Evolutionary conservation across 106 monocot genomes (phyloP), one percentile per base, ranked within the genome.

Genomic region (Posidonia australis): DNA sequence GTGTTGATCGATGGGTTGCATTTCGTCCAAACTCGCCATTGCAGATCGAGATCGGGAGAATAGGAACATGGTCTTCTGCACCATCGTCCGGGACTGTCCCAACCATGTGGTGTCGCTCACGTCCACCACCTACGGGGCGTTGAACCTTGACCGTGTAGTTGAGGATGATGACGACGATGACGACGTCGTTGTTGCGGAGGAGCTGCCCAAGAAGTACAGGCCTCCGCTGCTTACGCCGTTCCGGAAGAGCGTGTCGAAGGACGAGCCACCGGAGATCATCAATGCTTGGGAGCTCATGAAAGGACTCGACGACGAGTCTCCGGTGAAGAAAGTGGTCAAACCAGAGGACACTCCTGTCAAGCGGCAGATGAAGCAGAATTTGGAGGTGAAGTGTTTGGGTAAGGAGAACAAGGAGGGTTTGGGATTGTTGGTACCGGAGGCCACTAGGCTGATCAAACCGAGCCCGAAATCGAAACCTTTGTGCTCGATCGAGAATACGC

Each of bases 71-170:
- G 24, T 54, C 22, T 2, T 54, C 53, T 22, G 53, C 21, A 54
- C 22, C 21, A 21, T 54, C 53, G 53, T 54, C 53, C 19, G 21
- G 21, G 53, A 54, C 53, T 54, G 53, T n/a, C 53, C 53, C n/a
- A 54, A 54, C 9, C 53, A 54, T 22, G 53, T 54, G 6, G 53
- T 54, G 46, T 58, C 57, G 26, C 85, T 88, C 81, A 86, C 88
- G 11, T 93, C 93, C 44, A 76, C 67, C 72, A 93, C 93, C 56
- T 89, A 89, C 63, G 89, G 93, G 19, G 89, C 74, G 17, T 77
- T 93, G 18, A 81, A 79, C 20, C 85, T 93, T 60, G 78, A 86
- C 6, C 74, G 31, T 46, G 14, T 20, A 16, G 20, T 3, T 32
- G 51, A n/a, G 32, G 45, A 9, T 43, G 52, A 51, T 0, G n/a